phyloP scores from a whole-genome alignment of 1,284 basidiomycete species.

The Cryptococcus maquisensis region DNA sequence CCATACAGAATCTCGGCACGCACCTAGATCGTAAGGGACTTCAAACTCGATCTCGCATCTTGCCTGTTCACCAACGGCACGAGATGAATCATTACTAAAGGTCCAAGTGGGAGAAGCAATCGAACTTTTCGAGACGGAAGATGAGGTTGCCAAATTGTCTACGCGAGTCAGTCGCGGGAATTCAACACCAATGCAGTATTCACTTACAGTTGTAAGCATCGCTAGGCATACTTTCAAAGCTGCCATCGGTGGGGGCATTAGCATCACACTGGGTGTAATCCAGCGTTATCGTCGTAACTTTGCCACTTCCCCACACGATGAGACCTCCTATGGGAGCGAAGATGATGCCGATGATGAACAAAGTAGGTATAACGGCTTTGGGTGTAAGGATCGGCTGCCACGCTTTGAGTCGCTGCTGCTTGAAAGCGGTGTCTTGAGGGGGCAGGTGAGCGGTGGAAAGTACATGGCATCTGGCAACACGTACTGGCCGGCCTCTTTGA shows the following conservation, averaged over 20 bases:
- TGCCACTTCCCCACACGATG: constrained; percentile 79
- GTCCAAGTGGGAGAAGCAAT: constrained; percentile 62
- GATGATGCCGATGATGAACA: constrained; percentile 89
- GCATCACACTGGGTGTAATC: constrained; percentile 90
- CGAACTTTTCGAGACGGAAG: constrained; percentile 55
- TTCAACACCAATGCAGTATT: not conserved
- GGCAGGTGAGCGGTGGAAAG: not conserved
- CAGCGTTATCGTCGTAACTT: constrained; percentile 88
- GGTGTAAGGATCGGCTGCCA: constrained; percentile 99
- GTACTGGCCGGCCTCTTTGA: constrained; percentile 83
- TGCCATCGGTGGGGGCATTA: constrained; percentile 53
- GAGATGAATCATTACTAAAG: constrained; percentile 53
- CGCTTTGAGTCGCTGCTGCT: constrained; percentile 98
- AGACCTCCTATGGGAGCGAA: constrained; percentile 96
- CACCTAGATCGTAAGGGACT: constrained; percentile 68
- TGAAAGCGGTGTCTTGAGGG: constrained; percentile 84
- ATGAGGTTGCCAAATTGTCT: constrained; percentile 49
- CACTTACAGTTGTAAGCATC: constrained; percentile 65
- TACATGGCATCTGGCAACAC: constrained; percentile 39
- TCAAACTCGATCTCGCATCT: constrained; percentile 77
- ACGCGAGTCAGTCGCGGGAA: not conserved
- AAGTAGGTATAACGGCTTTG: constrained; percentile 90
- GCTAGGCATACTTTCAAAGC: constrained; percentile 60
- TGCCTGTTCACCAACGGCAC: constrained; percentile 52
- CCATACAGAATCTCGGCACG: not conserved